A percentile compares a stretch with the other conserved stretches of the same genome.
These are phyloP conservation scores for Pavlovales sp. DNA, from an alignment of 208 protist genomes.

Conservation along the genomic window DNA sequence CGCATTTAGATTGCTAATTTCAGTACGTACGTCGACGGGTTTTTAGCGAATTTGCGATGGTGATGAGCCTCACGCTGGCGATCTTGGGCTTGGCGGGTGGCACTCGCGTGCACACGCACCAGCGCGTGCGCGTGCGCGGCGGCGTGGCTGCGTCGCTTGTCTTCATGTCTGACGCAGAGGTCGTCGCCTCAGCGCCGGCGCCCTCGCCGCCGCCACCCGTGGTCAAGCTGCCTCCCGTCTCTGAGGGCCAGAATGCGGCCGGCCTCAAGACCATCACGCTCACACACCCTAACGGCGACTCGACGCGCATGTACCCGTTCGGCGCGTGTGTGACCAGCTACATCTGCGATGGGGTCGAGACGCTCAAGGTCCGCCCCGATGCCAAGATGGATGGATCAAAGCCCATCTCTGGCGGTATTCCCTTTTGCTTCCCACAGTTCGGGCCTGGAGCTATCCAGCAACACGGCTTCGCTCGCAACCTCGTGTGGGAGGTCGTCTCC, in stretches of 20 bases:
- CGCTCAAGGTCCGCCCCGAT: slow-evolving; percentile 38
- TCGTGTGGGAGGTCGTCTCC: slow-evolving; percentile 30
- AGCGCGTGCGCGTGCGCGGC: not conserved
- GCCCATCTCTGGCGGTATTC: slow-evolving; percentile 50
- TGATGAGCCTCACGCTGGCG: no score
- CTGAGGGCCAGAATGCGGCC: not conserved
- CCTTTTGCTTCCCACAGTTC: slow-evolving; percentile 51
- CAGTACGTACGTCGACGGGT: no score
- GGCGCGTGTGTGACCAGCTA: slow-evolving; percentile 46
- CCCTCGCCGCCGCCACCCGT: no score
- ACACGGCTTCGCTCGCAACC: slow-evolving; percentile 53
- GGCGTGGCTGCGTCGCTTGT: no score
- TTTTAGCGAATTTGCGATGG: no score
- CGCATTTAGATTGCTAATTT: no score
- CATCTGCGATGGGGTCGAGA: not conserved
- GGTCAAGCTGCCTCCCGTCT: no score
- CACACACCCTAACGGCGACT: not conserved
- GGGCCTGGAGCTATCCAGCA: slow-evolving; percentile 51
- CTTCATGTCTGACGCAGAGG: not conserved
- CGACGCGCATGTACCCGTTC: slow-evolving; percentile 30
- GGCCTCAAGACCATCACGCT: slow-evolving; percentile 3
- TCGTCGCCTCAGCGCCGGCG: no score
- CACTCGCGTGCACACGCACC: not conserved
- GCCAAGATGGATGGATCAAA: slow-evolving; percentile 51
- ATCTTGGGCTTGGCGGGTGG: no score